Evolutionary conservation across 345 rosid genomes (phyloP).

Genomic region (Eucalyptus marginata): DNA sequence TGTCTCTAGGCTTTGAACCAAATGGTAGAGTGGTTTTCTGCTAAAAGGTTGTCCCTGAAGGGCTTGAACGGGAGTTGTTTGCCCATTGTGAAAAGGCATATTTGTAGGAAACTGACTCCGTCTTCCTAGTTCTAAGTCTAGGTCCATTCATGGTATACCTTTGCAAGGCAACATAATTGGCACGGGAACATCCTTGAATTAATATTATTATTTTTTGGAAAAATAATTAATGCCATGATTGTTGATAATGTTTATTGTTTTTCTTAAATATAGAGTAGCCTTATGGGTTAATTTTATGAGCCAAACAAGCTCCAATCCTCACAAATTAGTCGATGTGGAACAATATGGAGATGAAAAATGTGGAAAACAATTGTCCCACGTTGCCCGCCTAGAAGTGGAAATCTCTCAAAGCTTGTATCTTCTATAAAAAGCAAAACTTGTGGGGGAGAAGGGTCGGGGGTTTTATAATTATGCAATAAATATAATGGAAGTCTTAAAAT

Average conservation of each 20-base stretch:
- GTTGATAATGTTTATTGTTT: neutral
- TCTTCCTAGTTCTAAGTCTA: no score
- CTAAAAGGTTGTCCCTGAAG: no score
- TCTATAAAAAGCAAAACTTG: neutral
- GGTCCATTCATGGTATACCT: no score
- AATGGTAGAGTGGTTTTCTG: no score
- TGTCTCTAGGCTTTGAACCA: no score
- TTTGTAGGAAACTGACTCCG: no score
- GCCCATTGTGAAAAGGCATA: no score
- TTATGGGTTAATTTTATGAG: neutral
- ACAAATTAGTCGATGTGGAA: neutral
- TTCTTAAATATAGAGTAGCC: neutral
- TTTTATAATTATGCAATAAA: no score
- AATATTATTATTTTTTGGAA: no score
- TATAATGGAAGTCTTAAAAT: no score
- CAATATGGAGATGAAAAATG: neutral
- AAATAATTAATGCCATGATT: neutral
- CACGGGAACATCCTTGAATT: neutral
- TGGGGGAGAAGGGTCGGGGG: neutral
- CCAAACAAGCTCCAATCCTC: neutral
- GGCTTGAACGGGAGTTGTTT: no score
- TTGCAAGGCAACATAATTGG: neutral
- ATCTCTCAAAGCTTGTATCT: neutral
- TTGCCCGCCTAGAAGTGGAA: neutral
- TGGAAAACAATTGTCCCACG: neutral